Base-by-base conservation (phyloP, 306 rosid genomes). In the Vigna nakashimae region DNA sequence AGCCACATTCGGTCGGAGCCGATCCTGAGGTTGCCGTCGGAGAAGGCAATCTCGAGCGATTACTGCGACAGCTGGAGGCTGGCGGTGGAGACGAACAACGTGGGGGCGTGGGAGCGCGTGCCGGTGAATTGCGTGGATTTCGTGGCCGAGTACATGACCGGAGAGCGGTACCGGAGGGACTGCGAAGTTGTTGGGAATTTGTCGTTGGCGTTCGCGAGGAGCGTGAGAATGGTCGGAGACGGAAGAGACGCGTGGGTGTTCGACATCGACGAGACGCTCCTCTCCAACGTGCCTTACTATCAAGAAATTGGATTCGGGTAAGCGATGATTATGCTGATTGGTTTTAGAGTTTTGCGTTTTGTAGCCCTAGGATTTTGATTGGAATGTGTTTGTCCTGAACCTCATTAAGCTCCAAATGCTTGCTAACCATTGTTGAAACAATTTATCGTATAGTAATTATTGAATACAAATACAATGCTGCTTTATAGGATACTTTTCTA, bases 41-140 rank as follows among this genome's bases (percentile, higher is more conserved):
- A 82, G 15, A 30, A 74, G 1, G 65, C 63, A 13, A 9, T 77
- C 48, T 36, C 73, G 22, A 71, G 72, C 42, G 82, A 60, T 11
- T 84, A 57, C 82, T 92, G 93, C 84, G 98, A 91, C 57, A 92
- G 96, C 87, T 95, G 98, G 97, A 84, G 91, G 70, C 86, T 95
- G 51, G 58, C 96, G 46, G 87, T 89, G 11, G 98, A 95, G 86
- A 89, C 91, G 51, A 92, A 95, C 81, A 83, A 90, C 81, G 93
- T 85, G 8, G 95, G 97, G 0, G 2, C 11, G 11, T 95, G 98
- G 98, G 9, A 82, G 1, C 73, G 45, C 6, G 70, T 92, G n/a
- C 97, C 93, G 42, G 43, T 48, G 3, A 56, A 77, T 56, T 95
- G 98, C 82, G 9, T 17, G 11, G 26, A 0, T 3, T 89, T 69